Evolutionary conservation across 805 yeast species (phyloP).

Genomic region (Spathaspora gorwiae): DNA sequence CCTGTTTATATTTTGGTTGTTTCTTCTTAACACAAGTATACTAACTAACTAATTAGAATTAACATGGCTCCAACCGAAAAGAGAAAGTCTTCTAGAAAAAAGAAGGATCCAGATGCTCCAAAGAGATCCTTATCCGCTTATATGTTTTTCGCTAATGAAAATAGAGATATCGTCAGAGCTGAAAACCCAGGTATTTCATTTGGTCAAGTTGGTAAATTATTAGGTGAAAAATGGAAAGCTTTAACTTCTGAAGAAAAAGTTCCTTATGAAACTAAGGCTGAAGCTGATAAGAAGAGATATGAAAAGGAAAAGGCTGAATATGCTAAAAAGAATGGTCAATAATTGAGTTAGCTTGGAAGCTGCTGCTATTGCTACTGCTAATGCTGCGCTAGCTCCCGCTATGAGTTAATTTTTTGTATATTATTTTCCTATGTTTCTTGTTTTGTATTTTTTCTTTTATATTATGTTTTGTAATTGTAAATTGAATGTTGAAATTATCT

Average conservation of each 20-base stretch:
- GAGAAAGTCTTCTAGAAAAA: conserved; percentile 42
- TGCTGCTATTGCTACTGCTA: neutral
- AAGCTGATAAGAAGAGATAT: conserved; percentile 94
- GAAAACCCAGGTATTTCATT: conserved; percentile 96
- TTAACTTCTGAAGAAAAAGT: conserved; percentile 74
- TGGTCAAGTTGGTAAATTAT: conserved; percentile 90
- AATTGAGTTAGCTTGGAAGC: conserved; percentile 3
- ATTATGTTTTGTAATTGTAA: too few relatives aligned
- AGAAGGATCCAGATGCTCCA: conserved; percentile 94
- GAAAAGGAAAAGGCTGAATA: conserved; percentile 93
- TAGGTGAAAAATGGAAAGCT: conserved; percentile 97
- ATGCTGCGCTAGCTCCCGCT: neutral
- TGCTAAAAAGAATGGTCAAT: conserved; percentile 31
- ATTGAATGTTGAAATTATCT: too few relatives aligned
- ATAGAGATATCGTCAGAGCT: conserved; percentile 91
- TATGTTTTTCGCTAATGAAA: conserved; percentile 98
- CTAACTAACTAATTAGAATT: neutral
- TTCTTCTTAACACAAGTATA: neutral
- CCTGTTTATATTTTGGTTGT: neutral
- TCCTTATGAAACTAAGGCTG: conserved; percentile 93
- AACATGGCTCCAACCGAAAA: conserved; percentile 27
- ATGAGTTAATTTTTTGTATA: too few relatives aligned
- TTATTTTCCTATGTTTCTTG: too few relatives aligned
- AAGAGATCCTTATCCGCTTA: conserved; percentile 97
- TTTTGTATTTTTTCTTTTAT: too few relatives aligned